Percentiles rank a stretch among this genome's conserved stretches.
Evolutionary conservation across 2,329 filamentous ascomycete species (phyloP).

Genomic region (Xylariales sp.): DNA sequence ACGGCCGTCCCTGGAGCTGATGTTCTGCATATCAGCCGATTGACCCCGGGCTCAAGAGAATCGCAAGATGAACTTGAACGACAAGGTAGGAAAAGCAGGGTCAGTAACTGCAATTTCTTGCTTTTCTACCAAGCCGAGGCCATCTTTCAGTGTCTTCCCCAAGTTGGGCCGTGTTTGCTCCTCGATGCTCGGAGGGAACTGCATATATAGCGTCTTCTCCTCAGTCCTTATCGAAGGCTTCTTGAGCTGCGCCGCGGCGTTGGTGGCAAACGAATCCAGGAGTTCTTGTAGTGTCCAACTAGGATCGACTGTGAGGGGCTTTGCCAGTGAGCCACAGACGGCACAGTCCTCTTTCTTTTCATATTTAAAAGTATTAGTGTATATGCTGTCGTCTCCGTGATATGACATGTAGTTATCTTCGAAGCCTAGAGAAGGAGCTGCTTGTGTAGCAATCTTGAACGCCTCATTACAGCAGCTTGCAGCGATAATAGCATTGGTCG

Average conservation of each 20-base stretch:
- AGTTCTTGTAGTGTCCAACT: conserved; percentile 75
- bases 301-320: conserved; percentile 68
- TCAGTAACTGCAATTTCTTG: conserved; percentile 92
- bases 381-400: conserved; percentile 89
- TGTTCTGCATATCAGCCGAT: too few species aligned
- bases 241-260: conserved; percentile 89
- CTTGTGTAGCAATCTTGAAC: conserved; percentile 83
- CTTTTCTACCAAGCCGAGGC: conserved; percentile 64
- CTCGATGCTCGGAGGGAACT: conserved; percentile 74
- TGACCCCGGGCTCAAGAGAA: conserved; percentile 37
- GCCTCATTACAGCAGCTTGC: conserved; percentile 96
- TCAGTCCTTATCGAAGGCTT: conserved; percentile 80
- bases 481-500: conserved; percentile 94
- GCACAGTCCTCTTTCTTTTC: conserved; percentile 93
- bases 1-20: too few species aligned
- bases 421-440: conserved; percentile 73
- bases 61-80: conserved; percentile 52
- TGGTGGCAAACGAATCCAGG: conserved; percentile 75
- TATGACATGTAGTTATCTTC: conserved; percentile 99
- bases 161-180: conserved; percentile 82
- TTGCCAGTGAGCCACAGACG: conserved; percentile 81
- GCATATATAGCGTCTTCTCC: conserved; percentile 86
- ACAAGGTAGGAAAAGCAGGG: conserved; percentile 76
- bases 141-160: conserved; percentile 67
- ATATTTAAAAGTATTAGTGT: conserved; percentile 96